Conservation (phyloP, 2,329 filamentous ascomycete species). For the Coniochaeta pulveracea region DNA sequence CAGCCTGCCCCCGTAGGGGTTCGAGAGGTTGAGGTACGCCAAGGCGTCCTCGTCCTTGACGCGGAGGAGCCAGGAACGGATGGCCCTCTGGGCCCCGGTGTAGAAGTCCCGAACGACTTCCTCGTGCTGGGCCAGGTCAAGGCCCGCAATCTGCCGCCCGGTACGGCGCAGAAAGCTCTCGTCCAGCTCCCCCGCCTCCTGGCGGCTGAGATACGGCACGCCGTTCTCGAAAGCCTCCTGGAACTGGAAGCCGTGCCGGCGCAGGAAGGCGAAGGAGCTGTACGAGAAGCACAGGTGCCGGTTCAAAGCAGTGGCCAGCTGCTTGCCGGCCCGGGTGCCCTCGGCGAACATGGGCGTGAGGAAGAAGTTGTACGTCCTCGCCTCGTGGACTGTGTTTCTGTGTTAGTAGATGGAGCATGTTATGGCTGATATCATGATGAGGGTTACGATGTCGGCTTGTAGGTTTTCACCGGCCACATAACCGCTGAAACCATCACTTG, state of each 20-base stretch:
- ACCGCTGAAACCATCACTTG: no score
- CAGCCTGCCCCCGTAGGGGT: slow-evolving; percentile 12
- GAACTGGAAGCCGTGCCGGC: slow-evolving; percentile 15
- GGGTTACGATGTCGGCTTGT: neutral
- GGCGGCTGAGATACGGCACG: slow-evolving; percentile 19
- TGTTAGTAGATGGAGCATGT: neutral
- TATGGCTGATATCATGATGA: neutral
- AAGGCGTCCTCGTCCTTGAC: neutral
- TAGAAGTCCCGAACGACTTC: slow-evolving; percentile 9
- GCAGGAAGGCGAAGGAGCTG: slow-evolving; percentile 18
- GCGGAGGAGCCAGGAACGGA: slow-evolving; percentile 7
- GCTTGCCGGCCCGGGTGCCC: slow-evolving; percentile 1
- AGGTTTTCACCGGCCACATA: no score
- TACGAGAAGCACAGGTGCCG: slow-evolving; percentile 17
- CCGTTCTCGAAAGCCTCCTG: slow-evolving; percentile 15
- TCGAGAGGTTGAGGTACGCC: slow-evolving; percentile 11
- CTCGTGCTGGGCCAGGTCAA: slow-evolving; percentile 6
- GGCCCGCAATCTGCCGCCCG: neutral
- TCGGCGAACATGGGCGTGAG: slow-evolving; percentile 18
- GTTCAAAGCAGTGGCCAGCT: slow-evolving; percentile 13
- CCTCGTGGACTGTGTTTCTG: slow-evolving; percentile 9
- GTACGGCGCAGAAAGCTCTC: slow-evolving; percentile 5
- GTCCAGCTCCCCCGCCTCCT: slow-evolving; percentile 10
- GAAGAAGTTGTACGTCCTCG: slow-evolving; percentile 18
- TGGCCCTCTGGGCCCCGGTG: neutral